Evolutionary conservation across 164 flowering plant genomes (phyloP), one percentile per base, ranked within the genome.

Genomic region (Nymphaea colorata): DNA sequence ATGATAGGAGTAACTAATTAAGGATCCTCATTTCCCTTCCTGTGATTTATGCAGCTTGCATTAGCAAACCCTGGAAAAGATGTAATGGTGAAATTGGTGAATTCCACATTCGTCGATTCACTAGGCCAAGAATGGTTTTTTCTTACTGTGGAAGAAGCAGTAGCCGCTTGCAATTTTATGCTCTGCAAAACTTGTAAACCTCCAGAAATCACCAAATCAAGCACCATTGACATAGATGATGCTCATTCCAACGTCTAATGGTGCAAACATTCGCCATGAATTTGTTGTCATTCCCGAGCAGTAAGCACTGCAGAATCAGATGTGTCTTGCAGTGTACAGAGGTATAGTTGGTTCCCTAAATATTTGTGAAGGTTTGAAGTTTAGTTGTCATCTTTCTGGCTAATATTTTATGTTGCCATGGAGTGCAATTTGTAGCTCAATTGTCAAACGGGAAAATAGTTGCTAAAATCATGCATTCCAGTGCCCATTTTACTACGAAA

Each of bases 31-130:
- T 47, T 47, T 7, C 55, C 12, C 12, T 14, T 47, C 55, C 12
- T 47, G 55, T 47, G 12, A 47, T 47, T 4, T 47, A 47, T 47
- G 6, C 71, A 90, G 94, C 83, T 91, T 4, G 79, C 79, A 18
- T 63, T 91, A 15, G 88, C 85, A 3, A 89, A 91, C 70, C 96
- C 96, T 4, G 78, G 88, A 69, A 77, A 85, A 43, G 93, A 85
- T 68, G 87, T 91, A 79, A 81, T 89, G 68, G 85, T 87, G 88
- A 91, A 89, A 79, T 77, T 89, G 5, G 75, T 79, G 71, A 84
- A 77, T 62, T 83, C 90, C 3, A 80, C 83, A 62, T 77, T 87
- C 67, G 71, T 89, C 0, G 87, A 84, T 4, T 57, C 18, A 1
- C 69, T 89, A 3, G 98, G 92, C 2, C 76, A 77, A 18, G 94